Evolutionary conservation across 202 grass and related monocot genomes (phyloP).

Genomic region (Brachypodium distachyon): DNA sequence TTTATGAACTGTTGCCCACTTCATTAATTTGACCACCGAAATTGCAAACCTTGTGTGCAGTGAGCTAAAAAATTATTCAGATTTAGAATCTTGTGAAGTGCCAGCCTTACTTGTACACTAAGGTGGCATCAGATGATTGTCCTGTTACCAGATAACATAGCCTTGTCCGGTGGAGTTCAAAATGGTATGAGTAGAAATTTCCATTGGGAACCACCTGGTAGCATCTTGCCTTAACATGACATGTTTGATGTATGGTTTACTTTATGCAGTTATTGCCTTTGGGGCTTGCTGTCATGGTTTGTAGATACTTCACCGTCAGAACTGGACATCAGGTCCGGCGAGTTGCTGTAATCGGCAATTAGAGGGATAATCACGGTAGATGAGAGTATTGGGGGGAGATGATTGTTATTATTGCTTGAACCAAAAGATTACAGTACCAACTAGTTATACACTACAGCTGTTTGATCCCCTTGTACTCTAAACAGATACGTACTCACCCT

Average conservation of each 20-base stretch:
- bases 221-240: not conserved
- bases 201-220: not conserved
- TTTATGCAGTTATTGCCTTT: not conserved
- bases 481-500: not conserved
- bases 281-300: not conserved
- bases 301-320: not conserved
- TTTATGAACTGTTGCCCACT: not conserved
- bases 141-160: not conserved
- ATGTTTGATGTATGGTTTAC: not conserved
- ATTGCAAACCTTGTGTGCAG: not conserved
- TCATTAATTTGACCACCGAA: not conserved
- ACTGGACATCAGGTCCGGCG: not conserved
- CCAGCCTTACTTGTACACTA: not conserved
- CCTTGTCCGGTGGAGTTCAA: not conserved
- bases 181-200: not conserved
- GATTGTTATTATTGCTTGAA: not conserved
- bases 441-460: not conserved
- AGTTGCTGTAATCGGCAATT: not conserved
- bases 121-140: not conserved
- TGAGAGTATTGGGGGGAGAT: not conserved
- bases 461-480: not conserved
- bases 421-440: not conserved
- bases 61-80: not conserved
- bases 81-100: not conserved
- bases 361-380: not conserved